A percentile compares a stretch with the other conserved stretches of the same genome.
Evolutionary conservation across 2,329 filamentous ascomycete genomes (phyloP).

Genomic region (Arthrobotrys musiformis): DNA sequence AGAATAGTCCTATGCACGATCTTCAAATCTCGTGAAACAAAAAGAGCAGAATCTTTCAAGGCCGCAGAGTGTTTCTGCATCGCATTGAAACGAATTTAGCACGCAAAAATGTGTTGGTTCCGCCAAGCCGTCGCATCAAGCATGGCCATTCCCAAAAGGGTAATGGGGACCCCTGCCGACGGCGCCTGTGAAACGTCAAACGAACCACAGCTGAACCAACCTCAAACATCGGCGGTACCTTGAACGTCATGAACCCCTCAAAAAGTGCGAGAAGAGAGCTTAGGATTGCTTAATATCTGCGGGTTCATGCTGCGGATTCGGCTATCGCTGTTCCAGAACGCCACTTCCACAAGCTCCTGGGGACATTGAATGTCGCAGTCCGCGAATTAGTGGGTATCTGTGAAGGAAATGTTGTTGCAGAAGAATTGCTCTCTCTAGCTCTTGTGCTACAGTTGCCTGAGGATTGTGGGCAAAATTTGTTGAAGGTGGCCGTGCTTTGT

Average conservation of each 20-base stretch:
- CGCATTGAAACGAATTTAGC: conserved; percentile 49
- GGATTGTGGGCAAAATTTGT: not conserved
- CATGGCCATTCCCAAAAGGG: conserved; percentile 38
- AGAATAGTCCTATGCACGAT: conserved; percentile 24
- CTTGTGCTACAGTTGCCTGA: not conserved
- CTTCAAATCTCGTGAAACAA: conserved; percentile 41
- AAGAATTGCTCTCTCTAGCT: conserved; percentile 6
- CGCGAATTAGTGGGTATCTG: conserved; percentile 10
- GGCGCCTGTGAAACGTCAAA: conserved; percentile 54
- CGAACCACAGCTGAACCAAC: conserved; percentile 46
- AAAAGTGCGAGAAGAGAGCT: not conserved
- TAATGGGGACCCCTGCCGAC: conserved; percentile 32
- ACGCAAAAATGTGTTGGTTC: conserved; percentile 40
- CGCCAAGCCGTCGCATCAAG: conserved; percentile 48
- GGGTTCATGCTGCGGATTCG: conserved; percentile 27
- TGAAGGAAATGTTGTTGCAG: conserved; percentile 41
- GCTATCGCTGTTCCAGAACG: conserved; percentile 46
- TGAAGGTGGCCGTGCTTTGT: conserved; percentile 17
- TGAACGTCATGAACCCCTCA: conserved; percentile 32
- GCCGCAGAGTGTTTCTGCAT: conserved; percentile 39
- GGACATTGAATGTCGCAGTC: conserved; percentile 45
- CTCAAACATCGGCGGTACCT: conserved; percentile 51
- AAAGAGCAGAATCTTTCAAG: conserved; percentile 1
- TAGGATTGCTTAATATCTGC: conserved; percentile 16
- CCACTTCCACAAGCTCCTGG: conserved; percentile 40